These are phyloP conservation scores for Danielia reshetovae DNA, from an alignment of 805 yeast species.

Conservation along the genomic window DNA sequence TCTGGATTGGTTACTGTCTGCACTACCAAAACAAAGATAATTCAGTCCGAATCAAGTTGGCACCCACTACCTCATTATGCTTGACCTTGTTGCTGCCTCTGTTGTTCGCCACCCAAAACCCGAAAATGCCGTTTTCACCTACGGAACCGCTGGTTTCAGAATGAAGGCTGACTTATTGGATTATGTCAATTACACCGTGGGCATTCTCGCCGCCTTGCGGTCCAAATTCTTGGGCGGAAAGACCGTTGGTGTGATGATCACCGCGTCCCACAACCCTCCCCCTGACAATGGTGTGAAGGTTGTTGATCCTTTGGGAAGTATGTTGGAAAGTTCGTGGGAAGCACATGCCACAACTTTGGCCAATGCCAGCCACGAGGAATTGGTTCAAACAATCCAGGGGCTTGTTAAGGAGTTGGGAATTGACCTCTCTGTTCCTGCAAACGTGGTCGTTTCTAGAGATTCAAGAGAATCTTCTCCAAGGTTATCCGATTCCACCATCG, in stretches of 20 bases:
- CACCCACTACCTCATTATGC: no score
- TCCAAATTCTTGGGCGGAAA: conserved; percentile 67
- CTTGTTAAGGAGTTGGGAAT: conserved; percentile 43
- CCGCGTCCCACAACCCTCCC: conserved; percentile 95
- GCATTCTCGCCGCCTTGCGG: conserved; percentile 76
- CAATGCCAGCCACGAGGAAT: conserved; percentile 51
- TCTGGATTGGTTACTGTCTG: background rate
- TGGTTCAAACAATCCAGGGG: conserved; percentile 34
- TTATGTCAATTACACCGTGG: conserved; percentile 78
- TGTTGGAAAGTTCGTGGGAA: conserved; percentile 87
- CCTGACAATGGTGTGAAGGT: conserved; percentile 61
- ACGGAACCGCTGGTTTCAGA: conserved; percentile 98
- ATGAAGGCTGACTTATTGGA: conserved; percentile 66
- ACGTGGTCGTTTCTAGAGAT: conserved; percentile 74
- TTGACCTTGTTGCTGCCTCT: conserved; percentile 6
- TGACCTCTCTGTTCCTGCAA: conserved; percentile 39
- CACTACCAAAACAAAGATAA: background rate
- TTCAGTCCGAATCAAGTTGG: no score
- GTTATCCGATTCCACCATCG: conserved; percentile 54
- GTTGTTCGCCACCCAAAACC: conserved; percentile 42
- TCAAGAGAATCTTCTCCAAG: conserved; percentile 81
- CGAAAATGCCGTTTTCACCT: conserved; percentile 41
- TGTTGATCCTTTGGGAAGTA: conserved; percentile 90
- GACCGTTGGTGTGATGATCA: conserved; percentile 91
- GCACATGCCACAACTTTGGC: conserved; percentile 74